A percentile compares a stretch with the other conserved stretches of the same genome.
Evolutionary conservation across 192 early-diverging fungal genomes (phyloP).

Genomic region (Funneliformis geosporum): DNA sequence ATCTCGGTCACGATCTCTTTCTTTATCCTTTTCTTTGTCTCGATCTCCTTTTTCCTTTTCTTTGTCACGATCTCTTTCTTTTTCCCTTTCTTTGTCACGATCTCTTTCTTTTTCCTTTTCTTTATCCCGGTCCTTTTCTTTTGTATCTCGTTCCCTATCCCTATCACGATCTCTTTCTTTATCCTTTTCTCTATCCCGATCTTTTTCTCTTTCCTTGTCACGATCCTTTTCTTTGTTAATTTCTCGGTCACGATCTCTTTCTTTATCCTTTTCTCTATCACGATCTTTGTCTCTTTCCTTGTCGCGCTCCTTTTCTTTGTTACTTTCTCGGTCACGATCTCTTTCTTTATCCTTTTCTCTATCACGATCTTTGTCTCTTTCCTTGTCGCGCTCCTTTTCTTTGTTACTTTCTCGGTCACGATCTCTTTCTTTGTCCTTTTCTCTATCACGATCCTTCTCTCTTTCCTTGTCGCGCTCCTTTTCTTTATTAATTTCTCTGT

Average conservation of each 20-base stretch:
- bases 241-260: slow-evolving; percentile 1
- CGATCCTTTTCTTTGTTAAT: neutral
- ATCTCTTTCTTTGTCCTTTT: slow-evolving; percentile 40
- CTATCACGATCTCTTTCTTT: neutral
- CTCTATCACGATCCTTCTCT: neutral
- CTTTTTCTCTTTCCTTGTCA: neutral
- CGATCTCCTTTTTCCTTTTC: slow-evolving; percentile 18
- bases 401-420: slow-evolving; percentile 27
- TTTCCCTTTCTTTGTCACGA: slow-evolving; percentile 28
- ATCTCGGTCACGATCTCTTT: slow-evolving; percentile 46
- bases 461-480: neutral
- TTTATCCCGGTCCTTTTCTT: neutral
- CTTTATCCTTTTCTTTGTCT: slow-evolving; percentile 36
- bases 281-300: neutral
- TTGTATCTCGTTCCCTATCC: neutral
- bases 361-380: slow-evolving; percentile 7
- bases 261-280: neutral
- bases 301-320: neutral
- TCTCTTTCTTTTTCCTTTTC: slow-evolving; percentile 35
- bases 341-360: slow-evolving; percentile 38
- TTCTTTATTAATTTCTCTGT: neutral
- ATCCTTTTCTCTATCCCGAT: neutral
- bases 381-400: slow-evolving; percentile 14
- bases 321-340: slow-evolving; percentile 43
- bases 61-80: slow-evolving; percentile 11